Base-by-base conservation (phyloP, 352 stramenopile species). In the Phytophthora podocarpi region DNA sequence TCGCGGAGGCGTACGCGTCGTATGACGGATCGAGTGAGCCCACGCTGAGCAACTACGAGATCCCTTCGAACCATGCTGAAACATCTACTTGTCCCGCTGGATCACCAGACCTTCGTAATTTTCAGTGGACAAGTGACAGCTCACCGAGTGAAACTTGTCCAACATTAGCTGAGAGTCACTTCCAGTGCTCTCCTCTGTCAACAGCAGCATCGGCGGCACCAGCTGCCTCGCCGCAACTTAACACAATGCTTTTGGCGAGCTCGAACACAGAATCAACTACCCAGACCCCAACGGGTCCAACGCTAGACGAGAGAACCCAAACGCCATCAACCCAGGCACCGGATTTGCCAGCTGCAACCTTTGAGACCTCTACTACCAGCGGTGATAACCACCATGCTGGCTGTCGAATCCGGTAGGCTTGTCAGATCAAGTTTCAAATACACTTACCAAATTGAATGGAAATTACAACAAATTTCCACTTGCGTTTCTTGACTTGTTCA, bases 1-100 rank as follows among this genome's bases (percentile, higher is more conserved):
- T 11, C n/a, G n/a, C n/a, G 7, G 36, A 70, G 41, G 67, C 64
- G 10, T 91, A 84, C 49, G 45, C 48, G 8, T 81, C 78, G 53
- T 73, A 64, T 8, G 52, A 74, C 18, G 55, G 46, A 2, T 72
- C 61, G 11, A 47, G 39, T 4, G 67, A 88, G 48, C 76, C 69
- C 16, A 72, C 59, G 34, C 34, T 78, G 24, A 34, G 11, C 9
- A 61, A 20, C 32, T 78, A 74, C 42, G 8, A 42, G 4, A 49
- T 78, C 9, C 59, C 69, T 13, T 18, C 42, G 15, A 62, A 70
- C 15, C 65, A 70, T 18, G 42, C 24, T 9, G 2, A 59, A 27
- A 59, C 52, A 7, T 74, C 69, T 2, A 41, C 20, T 18, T 74
- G 64, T 26, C 66, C 66, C 11, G 18, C 35, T 8, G 36, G 48